phyloP scores from a whole-genome alignment of 139 green algal genomes.

The Tetradesmus obliquus region DNA sequence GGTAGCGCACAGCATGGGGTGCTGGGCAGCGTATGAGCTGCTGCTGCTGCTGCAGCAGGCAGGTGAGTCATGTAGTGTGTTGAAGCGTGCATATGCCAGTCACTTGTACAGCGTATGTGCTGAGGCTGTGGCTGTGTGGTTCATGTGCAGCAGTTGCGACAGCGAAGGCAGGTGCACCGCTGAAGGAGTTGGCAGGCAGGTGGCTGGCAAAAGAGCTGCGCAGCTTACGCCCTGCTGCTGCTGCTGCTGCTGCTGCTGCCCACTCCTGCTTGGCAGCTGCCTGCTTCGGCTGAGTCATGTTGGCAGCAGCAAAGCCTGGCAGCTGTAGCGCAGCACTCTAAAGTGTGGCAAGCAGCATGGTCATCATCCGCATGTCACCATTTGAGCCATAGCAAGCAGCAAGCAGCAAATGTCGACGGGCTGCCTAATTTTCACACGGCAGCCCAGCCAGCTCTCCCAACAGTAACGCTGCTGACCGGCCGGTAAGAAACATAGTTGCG shows the following conservation, averaged over 20 bases:
- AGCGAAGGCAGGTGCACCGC: too few relatives aligned
- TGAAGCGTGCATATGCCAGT: neutral
- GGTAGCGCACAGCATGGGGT: slow-evolving; percentile 79
- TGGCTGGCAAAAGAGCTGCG: neutral
- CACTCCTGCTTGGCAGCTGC: neutral
- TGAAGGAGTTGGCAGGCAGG: too few relatives aligned
- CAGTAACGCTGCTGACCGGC: too few relatives aligned
- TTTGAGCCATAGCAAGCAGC: too few relatives aligned
- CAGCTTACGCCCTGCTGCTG: neutral
- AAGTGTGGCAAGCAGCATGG: too few relatives aligned
- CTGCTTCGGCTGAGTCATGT: too few relatives aligned
- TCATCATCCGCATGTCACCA: too few relatives aligned
- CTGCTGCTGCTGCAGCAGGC: slow-evolving; percentile 50
- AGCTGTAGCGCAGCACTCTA: too few relatives aligned
- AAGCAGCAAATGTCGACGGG: neutral
- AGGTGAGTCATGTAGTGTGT: slow-evolving; percentile 21
- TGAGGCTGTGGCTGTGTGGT: neutral
- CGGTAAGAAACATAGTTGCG: too few relatives aligned
- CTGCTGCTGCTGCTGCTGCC: neutral
- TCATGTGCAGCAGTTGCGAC: too few relatives aligned
- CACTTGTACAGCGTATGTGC: neutral
- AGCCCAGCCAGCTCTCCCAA: too few relatives aligned
- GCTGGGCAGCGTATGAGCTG: slow-evolving; percentile 87
- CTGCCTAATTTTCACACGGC: too few relatives aligned
- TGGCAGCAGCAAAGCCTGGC: neutral